A percentile compares a stretch with the other conserved stretches of the same genome.
phyloP scores from a whole-genome alignment of 768 basidiomycete species.

The Hebeloma cylindrosporum region DNA sequence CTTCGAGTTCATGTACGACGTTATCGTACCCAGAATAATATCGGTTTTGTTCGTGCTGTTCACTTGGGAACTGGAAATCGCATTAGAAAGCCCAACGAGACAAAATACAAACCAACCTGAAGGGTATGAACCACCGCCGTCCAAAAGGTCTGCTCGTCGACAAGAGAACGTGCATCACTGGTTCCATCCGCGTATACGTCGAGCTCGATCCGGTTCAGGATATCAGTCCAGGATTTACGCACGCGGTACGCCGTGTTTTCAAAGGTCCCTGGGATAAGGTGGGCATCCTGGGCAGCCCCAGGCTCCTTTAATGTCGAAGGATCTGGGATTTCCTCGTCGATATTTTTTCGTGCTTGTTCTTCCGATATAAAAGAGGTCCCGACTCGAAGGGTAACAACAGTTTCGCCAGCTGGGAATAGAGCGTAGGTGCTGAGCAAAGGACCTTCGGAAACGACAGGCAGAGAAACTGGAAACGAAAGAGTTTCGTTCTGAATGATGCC shows the following conservation, averaged over 20 bases:
- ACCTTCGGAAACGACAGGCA: slow-evolving; percentile 37
- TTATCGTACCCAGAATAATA: slow-evolving; percentile 84
- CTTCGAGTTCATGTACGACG: slow-evolving; percentile 45
- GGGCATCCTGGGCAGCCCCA: too few relatives aligned
- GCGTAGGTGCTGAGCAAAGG: slow-evolving; percentile 52
- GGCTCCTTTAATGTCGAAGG: background rate
- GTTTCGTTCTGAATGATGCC: slow-evolving; percentile 53
- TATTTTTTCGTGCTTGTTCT: slow-evolving; percentile 57
- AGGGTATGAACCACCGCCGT: slow-evolving; percentile 65
- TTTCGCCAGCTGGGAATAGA: slow-evolving; percentile 36
- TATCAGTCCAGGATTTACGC: slow-evolving; percentile 56
- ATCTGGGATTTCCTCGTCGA: slow-evolving; percentile 38
- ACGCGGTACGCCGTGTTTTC: slow-evolving; percentile 51
- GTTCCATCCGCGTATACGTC: slow-evolving; percentile 38
- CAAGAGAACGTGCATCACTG: slow-evolving; percentile 28
- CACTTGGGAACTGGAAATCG: slow-evolving; percentile 65
- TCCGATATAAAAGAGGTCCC: slow-evolving; percentile 76
- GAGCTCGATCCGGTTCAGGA: slow-evolving; percentile 51
- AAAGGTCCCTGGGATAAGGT: slow-evolving; percentile 30
- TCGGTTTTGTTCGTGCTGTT: slow-evolving; percentile 60
- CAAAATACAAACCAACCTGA: slow-evolving; percentile 37
- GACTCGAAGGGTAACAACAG: slow-evolving; percentile 51
- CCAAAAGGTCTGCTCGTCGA: slow-evolving; percentile 51
- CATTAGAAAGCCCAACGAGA: slow-evolving; percentile 3
- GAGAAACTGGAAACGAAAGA: slow-evolving; percentile 18